Evolutionary conservation across 225 moss, liverwort and hornwort genomes (phyloP).

Genomic region (Sphagnum tenellum): DNA sequence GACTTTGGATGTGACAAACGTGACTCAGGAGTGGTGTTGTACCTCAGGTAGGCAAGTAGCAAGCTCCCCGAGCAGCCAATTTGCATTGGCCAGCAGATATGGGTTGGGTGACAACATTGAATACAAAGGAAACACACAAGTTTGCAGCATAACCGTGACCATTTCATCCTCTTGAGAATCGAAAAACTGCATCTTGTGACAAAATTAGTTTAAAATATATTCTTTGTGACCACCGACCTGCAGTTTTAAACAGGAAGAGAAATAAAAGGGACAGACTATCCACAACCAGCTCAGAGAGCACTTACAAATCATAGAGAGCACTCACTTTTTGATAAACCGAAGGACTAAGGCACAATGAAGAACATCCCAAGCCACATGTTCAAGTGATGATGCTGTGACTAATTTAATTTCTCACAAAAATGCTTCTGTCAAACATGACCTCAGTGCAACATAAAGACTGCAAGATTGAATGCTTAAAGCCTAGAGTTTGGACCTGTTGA

Average conservation of each 20-base stretch:
- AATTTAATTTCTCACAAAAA: too few relatives aligned
- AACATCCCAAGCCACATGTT: neutral
- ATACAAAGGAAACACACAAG: slow-evolving; percentile 40
- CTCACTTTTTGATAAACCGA: too few relatives aligned
- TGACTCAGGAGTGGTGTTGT: neutral
- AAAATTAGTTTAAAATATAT: neutral
- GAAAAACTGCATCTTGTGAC: slow-evolving; percentile 35
- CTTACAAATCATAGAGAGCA: too few relatives aligned
- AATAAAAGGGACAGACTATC: too few relatives aligned
- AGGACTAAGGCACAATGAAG: too few relatives aligned
- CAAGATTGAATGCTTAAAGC: too few relatives aligned
- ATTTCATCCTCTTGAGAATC: slow-evolving; percentile 58
- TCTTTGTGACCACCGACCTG: too few relatives aligned
- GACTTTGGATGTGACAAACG: neutral
- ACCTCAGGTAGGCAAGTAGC: slow-evolving; percentile 52
- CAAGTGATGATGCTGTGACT: too few relatives aligned
- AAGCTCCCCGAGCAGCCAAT: slow-evolving; percentile 51
- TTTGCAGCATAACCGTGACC: slow-evolving; percentile 46
- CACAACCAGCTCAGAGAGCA: too few relatives aligned
- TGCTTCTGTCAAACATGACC: too few relatives aligned
- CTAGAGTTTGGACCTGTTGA: slow-evolving; percentile 36
- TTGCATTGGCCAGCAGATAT: slow-evolving; percentile 42
- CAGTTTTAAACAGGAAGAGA: neutral
- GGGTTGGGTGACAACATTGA: slow-evolving; percentile 29
- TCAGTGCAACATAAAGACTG: too few relatives aligned